A percentile compares a stretch with the other conserved stretches of the same genome.
phyloP scores from a whole-genome alignment of 345 rosid genomes.

The Citrus trifoliata region DNA sequence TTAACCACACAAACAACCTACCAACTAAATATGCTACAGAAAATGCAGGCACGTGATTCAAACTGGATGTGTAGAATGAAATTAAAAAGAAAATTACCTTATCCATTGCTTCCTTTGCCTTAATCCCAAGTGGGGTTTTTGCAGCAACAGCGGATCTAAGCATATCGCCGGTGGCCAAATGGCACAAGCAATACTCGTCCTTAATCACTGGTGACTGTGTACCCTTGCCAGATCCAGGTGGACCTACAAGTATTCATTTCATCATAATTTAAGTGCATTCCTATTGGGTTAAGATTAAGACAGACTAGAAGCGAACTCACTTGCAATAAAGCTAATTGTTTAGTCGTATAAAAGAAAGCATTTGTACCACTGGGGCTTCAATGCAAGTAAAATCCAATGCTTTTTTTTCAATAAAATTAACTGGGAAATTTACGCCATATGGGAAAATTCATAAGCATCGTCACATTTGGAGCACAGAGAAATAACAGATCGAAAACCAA shows the following conservation, averaged over 20 bases:
- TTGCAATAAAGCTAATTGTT: not conserved
- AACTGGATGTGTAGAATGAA: not conserved
- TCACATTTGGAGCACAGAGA: not conserved
- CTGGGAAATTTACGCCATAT: not conserved
- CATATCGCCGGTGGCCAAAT: constrained; percentile 98
- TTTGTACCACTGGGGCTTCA: not conserved
- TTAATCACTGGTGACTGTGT: constrained; percentile 89
- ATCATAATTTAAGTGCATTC: not conserved
- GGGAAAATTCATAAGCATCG: not conserved
- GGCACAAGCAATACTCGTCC: constrained; percentile 90
- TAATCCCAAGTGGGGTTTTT: constrained; percentile 87
- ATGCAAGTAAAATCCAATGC: not conserved
- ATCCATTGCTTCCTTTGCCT: constrained; percentile 97
- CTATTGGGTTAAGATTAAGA: not conserved
- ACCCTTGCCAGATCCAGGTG: constrained; percentile 97
- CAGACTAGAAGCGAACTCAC: not conserved
- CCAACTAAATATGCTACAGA: not conserved
- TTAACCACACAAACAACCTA: not conserved
- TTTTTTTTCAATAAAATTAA: not conserved
- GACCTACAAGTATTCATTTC: constrained; percentile 47
- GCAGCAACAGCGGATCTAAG: constrained; percentile 91
- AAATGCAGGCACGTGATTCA: not conserved
- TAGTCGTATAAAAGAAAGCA: not conserved
- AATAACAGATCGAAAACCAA: not conserved
- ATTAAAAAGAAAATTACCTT: constrained; percentile 40